Base-by-base conservation (phyloP, 306 rosid species). In the Medicago arabica region DNA sequence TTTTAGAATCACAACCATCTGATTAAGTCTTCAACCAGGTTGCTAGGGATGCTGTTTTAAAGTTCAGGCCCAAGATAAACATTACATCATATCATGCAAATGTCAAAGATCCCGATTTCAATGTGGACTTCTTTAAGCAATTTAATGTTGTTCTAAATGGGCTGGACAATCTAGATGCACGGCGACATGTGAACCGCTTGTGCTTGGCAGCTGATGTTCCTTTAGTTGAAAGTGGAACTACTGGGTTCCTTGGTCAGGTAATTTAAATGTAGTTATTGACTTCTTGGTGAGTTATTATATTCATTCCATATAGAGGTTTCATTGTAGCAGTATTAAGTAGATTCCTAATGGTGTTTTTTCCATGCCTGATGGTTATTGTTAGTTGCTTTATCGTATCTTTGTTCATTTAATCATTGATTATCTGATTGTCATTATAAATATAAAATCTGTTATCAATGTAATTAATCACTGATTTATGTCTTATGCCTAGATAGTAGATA, bases 211-310 rank as follows among this genome's bases (percentile, higher is more conserved):
- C 99, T 84, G 83, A 89, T 64, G 96, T 96, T 73, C 97, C 99
- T 66, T 78, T 96, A 75, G 95, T 96, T 76, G 99, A 92, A 87
- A 96, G 99, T 88, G 99, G 99, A 79, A 96, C 99, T 40, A 96
- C 99, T 83, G 99, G 99, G 69, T 96, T 96, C 85, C 99, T 96
- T 74, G 99, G 99, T 57, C 99, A 96, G 99, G 99, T 96, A 40
- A 80, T 31, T 76, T 75, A 54, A 38, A 57, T 76, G 70, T 31
- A 76, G 54, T 67, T 74, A 72, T 75, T 71, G 78, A 51, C 62
- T 51, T 68, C 61, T 49, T 34, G 23, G 69, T 55, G 49, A 39
- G 9, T 38, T 4, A 60, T 59, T 4, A 60, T 59, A 60, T 72
- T 6, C 58, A 36, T 80, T 72, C 16, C 47, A 73, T 9, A 14